phyloP scores from a whole-genome alignment of 768 basidiomycete genomes.

The Imleria badia region DNA sequence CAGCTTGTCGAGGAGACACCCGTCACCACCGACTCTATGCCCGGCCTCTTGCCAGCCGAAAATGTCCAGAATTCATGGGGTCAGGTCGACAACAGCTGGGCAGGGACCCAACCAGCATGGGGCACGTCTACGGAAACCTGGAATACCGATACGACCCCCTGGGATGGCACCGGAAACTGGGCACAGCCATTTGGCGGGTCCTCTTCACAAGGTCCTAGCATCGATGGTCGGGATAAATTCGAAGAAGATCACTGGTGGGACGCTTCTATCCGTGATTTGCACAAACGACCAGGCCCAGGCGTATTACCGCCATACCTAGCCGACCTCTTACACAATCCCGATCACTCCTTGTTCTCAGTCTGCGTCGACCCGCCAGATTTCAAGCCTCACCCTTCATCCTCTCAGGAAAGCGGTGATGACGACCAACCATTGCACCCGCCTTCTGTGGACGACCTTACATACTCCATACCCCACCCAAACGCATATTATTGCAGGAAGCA shows the following conservation, averaged over 20 bases:
- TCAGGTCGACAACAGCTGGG: constrained; percentile 15
- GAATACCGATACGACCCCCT: constrained; percentile 23
- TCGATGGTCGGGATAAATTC: constrained; percentile 57
- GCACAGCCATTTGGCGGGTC: constrained; percentile 17
- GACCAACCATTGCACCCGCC: constrained; percentile 37
- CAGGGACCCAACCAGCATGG: constrained; percentile 14
- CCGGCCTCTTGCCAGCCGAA: constrained; percentile 39
- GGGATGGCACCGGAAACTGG: constrained; percentile 29
- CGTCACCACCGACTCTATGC: constrained; percentile 35
- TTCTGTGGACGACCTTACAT: constrained; percentile 62
- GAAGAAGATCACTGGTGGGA: constrained; percentile 79
- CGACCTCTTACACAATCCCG: constrained; percentile 66
- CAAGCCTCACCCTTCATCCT: constrained; percentile 20
- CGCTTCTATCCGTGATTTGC: constrained; percentile 40
- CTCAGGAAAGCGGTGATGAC: constrained; percentile 19
- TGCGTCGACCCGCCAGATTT: constrained; percentile 39
- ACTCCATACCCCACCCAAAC: constrained; percentile 75
- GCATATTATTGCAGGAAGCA: constrained; percentile 83
- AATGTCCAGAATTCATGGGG: constrained; percentile 25
- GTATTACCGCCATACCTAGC: constrained; percentile 67
- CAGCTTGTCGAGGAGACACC: constrained; percentile 50
- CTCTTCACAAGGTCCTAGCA: constrained; percentile 36
- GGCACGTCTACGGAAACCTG: constrained; percentile 14
- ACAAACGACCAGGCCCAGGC: constrained; percentile 65
- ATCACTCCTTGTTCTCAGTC: constrained; percentile 70